Conservation (phyloP, 2,329 filamentous ascomycete species). For the Hymenoscyphus albidus region DNA sequence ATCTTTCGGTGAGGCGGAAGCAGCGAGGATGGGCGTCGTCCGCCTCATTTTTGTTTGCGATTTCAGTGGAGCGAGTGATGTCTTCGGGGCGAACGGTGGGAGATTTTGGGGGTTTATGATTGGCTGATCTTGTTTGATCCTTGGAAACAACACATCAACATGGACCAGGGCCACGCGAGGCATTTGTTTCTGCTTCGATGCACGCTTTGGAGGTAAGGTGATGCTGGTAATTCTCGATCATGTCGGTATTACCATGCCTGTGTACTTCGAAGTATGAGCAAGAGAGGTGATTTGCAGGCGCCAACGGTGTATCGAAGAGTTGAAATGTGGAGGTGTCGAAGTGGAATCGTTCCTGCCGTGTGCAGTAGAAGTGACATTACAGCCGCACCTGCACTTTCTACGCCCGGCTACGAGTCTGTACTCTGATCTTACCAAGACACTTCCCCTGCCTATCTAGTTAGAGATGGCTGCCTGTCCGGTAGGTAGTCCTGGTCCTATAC, state of each 20-base stretch:
- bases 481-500: too few relatives aligned
- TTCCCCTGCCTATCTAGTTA: not conserved
- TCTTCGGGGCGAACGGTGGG: not conserved
- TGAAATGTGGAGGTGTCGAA: not conserved
- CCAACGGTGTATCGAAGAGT: not conserved
- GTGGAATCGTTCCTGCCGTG: slow-evolving; percentile 4
- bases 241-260: not conserved
- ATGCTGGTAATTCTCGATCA: too few relatives aligned
- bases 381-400: slow-evolving; percentile 3
- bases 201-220: not conserved
- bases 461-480: not conserved
- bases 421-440: slow-evolving; percentile 10
- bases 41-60: slow-evolving; percentile 25
- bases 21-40: slow-evolving; percentile 11
- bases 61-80: not conserved
- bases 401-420: not conserved
- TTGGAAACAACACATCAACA: not conserved
- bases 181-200: not conserved
- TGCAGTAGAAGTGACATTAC: not conserved
- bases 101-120: not conserved
- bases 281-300: too few relatives aligned
- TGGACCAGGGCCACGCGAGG: not conserved
- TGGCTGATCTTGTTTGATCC: not conserved
- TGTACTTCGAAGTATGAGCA: too few relatives aligned
- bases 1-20: slow-evolving; percentile 21